These are phyloP conservation scores for Colletotrichum zoysiae DNA, from an alignment of 2,329 filamentous ascomycete genomes.

Conservation along the genomic window DNA sequence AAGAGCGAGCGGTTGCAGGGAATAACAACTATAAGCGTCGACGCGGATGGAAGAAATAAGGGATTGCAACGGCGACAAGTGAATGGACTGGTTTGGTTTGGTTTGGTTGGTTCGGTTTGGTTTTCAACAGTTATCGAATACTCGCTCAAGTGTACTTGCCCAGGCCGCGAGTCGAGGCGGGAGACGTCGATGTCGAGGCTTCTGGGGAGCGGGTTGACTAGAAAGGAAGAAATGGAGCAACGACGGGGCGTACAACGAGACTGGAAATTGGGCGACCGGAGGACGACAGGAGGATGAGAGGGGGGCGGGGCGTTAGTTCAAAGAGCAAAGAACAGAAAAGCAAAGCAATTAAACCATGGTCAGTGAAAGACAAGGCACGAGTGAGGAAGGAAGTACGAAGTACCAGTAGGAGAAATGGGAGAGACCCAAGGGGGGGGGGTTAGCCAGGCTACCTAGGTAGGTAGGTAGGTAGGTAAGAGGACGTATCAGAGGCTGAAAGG, in stretches of 20 bases:
- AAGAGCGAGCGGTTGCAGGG: conserved; percentile 37
- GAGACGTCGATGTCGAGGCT: conserved; percentile 5
- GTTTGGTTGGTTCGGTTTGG: not conserved
- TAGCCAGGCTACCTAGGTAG: too few relatives aligned
- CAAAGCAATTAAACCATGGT: conserved; percentile 16
- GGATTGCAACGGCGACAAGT: conserved; percentile 32
- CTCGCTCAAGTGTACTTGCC: conserved; percentile 14
- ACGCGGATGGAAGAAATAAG: conserved; percentile 29
- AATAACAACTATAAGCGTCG: conserved; percentile 21
- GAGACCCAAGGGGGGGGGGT: conserved; percentile 3
- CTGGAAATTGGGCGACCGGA: conserved; percentile 1
- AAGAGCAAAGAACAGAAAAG: conserved; percentile 4
- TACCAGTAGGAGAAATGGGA: not conserved
- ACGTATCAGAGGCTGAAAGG: conserved; percentile 61
- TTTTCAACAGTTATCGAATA: conserved; percentile 25
- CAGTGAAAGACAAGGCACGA: conserved; percentile 27
- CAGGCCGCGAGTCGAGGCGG: conserved; percentile 9
- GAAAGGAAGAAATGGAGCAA: conserved; percentile 15
- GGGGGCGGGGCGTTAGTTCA: not conserved
- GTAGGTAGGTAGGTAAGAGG: conserved; percentile 39
- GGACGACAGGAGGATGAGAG: not conserved
- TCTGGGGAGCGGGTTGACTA: conserved; percentile 4
- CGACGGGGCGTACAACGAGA: conserved; percentile 12
- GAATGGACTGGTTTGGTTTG: conserved; percentile 13
- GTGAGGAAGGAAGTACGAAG: not conserved